Percentiles rank a stretch among this genome's conserved stretches.
Evolutionary conservation across 2,329 filamentous ascomycete species (phyloP).

Genomic region (Arachnomyces sp.): DNA sequence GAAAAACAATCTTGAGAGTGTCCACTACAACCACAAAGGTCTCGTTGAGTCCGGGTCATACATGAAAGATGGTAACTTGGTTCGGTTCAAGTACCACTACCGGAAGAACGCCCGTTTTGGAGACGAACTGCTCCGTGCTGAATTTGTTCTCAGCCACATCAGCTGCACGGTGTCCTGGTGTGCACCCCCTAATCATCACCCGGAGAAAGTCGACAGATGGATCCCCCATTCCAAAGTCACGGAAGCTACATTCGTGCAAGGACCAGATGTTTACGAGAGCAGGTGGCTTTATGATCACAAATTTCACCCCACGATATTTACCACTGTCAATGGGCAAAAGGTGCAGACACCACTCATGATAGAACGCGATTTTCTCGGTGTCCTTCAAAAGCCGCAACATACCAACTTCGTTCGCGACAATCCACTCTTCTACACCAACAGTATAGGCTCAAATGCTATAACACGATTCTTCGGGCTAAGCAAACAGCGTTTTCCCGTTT

Average conservation of each 20-base stretch:
- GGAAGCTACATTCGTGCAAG: slow-evolving; percentile 48
- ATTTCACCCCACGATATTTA: slow-evolving; percentile 41
- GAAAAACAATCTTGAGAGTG: slow-evolving; percentile 37
- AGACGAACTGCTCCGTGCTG: slow-evolving; percentile 49
- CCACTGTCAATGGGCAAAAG: slow-evolving; percentile 43
- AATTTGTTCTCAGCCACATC: slow-evolving; percentile 48
- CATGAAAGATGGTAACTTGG: slow-evolving; percentile 44
- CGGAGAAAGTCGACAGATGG: slow-evolving; percentile 47
- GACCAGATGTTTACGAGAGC: slow-evolving; percentile 46
- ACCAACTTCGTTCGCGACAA: slow-evolving; percentile 45
- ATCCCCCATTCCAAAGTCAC: slow-evolving; percentile 50
- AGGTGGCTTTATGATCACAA: slow-evolving; percentile 44
- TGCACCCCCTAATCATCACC: slow-evolving; percentile 43
- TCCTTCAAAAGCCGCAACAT: slow-evolving; percentile 37
- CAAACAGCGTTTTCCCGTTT: slow-evolving; percentile 32
- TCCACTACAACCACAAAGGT: slow-evolving; percentile 47
- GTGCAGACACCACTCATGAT: slow-evolving; percentile 51
- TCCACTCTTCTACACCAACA: slow-evolving; percentile 43
- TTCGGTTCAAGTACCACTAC: slow-evolving; percentile 50
- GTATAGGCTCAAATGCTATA: slow-evolving; percentile 26
- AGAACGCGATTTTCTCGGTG: slow-evolving; percentile 37
- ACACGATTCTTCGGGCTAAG: slow-evolving; percentile 25
- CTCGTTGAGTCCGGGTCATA: slow-evolving; percentile 48
- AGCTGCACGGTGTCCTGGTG: slow-evolving; percentile 50
- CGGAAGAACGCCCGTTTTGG: slow-evolving; percentile 47